phyloP scores from a whole-genome alignment of 73 alveolate species.

The Tetrahymena elliotti region DNA sequence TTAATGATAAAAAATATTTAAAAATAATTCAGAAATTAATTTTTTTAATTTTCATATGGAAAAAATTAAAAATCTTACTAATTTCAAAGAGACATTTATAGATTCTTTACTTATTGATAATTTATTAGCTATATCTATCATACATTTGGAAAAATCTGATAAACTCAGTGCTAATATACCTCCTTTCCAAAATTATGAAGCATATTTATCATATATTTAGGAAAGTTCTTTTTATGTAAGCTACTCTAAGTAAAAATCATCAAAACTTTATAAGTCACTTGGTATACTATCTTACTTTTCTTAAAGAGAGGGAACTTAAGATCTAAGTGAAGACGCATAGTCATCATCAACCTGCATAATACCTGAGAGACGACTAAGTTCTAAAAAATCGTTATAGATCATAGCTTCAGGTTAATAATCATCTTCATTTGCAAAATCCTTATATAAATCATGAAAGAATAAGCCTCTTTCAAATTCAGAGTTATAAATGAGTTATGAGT shows the following conservation, averaged over 20 bases:
- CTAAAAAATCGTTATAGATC: neutral
- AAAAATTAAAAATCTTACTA: neutral
- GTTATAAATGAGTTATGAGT: neutral
- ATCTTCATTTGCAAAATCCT: neutral
- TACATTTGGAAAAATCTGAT: neutral
- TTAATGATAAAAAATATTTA: too few relatives aligned
- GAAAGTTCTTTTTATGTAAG: neutral
- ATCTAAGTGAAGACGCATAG: neutral
- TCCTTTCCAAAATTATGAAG: neutral
- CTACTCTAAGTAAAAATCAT: neutral
- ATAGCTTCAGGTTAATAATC: neutral
- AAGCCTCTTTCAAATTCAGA: neutral
- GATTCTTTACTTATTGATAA: neutral
- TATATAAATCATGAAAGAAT: neutral
- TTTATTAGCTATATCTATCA: neutral
- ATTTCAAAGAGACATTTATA: neutral
- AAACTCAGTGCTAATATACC: neutral
- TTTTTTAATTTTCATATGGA: too few relatives aligned
- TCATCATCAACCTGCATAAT: neutral
- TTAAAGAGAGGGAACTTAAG: neutral
- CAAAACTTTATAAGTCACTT: neutral
- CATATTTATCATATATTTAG: neutral
- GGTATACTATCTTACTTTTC: neutral
- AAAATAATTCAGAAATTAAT: too few relatives aligned
- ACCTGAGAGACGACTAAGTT: neutral